A percentile compares a stretch with the other conserved stretches of the same genome.
phyloP scores from a whole-genome alignment of 2,329 filamentous ascomycete species.

The Rutstroemia sp. region DNA sequence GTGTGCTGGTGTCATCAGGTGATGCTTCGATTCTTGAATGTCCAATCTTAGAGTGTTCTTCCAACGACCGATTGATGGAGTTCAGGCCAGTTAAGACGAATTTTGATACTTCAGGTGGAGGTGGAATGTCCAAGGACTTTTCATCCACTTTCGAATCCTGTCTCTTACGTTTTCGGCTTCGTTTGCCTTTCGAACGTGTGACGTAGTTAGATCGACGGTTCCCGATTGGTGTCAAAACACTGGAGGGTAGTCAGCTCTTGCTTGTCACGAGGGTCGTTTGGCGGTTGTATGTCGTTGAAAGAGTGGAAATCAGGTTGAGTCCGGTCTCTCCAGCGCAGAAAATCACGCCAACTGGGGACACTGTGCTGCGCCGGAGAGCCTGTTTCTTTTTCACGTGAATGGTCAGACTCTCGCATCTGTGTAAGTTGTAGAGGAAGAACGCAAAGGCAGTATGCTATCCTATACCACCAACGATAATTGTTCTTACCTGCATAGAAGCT shows the following conservation, averaged over 20 bases:
- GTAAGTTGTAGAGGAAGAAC: too few relatives aligned
- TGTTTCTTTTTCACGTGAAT: too few relatives aligned
- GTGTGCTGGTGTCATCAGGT: background rate
- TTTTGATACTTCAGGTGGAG: slow-evolving; percentile 44
- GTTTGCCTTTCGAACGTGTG: slow-evolving; percentile 53
- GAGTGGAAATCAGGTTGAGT: background rate
- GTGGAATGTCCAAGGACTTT: slow-evolving; percentile 25
- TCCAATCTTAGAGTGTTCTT: slow-evolving; percentile 15
- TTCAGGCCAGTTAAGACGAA: slow-evolving; percentile 59
- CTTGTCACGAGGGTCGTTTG: background rate
- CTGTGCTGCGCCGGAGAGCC: too few relatives aligned
- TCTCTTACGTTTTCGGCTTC: slow-evolving; percentile 46
- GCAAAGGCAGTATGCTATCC: too few relatives aligned
- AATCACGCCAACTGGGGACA: too few relatives aligned
- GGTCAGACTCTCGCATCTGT: too few relatives aligned
- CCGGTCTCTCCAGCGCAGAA: too few relatives aligned
- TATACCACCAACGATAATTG: too few relatives aligned
- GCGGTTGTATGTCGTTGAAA: background rate
- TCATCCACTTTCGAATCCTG: slow-evolving; percentile 27
- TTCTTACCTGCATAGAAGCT: slow-evolving; percentile 57
- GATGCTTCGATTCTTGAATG: background rate
- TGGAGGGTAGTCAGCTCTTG: slow-evolving; percentile 28
- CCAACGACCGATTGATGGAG: slow-evolving; percentile 51
- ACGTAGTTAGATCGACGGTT: slow-evolving; percentile 49
- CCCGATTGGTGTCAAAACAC: slow-evolving; percentile 57